A percentile compares a stretch with the other conserved stretches of the same genome.
phyloP scores from a whole-genome alignment of 495 filamentous ascomycete genomes.

The Aspergillus nanangensis region DNA sequence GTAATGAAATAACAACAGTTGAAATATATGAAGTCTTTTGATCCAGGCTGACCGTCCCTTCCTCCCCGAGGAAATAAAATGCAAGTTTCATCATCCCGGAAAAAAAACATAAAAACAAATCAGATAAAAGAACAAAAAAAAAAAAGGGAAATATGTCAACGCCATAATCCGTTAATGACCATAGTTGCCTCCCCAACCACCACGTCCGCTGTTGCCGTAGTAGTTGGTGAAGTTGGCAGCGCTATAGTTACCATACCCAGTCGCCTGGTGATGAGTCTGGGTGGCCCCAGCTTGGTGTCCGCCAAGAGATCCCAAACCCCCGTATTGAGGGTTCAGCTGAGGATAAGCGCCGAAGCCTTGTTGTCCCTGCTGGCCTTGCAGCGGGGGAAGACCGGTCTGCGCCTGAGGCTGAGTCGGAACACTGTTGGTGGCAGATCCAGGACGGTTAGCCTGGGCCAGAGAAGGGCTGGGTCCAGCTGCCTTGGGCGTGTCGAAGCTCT shows the following conservation, averaged over 20 bases:
- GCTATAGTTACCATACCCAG: slow-evolving; percentile 45
- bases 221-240: slow-evolving; percentile 54
- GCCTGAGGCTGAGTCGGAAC: slow-evolving; percentile 56
- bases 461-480: slow-evolving; percentile 78
- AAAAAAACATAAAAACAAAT: slow-evolving; percentile 2
- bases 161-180: slow-evolving; percentile 36
- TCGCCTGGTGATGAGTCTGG: slow-evolving; percentile 60
- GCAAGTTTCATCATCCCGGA: slow-evolving; percentile 28
- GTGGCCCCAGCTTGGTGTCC: slow-evolving; percentile 54
- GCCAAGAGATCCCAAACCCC: slow-evolving; percentile 64
- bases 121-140: not conserved
- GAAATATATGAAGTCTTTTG: slow-evolving; percentile 23
- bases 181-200: slow-evolving; percentile 72
- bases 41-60: slow-evolving; percentile 11
- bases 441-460: slow-evolving; percentile 70
- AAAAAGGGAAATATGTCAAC: slow-evolving; percentile 18
- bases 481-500: slow-evolving; percentile 73
- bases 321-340: slow-evolving; percentile 70
- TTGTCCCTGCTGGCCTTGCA: slow-evolving; percentile 65
- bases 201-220: slow-evolving; percentile 50
- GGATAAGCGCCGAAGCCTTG: slow-evolving; percentile 72
- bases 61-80: slow-evolving; percentile 16
- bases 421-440: slow-evolving; percentile 79
- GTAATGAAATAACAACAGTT: slow-evolving; percentile 8
- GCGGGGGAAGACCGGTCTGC: slow-evolving; percentile 63